Evolutionary conservation across 805 yeast species (phyloP).

Genomic region (Saccharomycopsis fermentans): DNA sequence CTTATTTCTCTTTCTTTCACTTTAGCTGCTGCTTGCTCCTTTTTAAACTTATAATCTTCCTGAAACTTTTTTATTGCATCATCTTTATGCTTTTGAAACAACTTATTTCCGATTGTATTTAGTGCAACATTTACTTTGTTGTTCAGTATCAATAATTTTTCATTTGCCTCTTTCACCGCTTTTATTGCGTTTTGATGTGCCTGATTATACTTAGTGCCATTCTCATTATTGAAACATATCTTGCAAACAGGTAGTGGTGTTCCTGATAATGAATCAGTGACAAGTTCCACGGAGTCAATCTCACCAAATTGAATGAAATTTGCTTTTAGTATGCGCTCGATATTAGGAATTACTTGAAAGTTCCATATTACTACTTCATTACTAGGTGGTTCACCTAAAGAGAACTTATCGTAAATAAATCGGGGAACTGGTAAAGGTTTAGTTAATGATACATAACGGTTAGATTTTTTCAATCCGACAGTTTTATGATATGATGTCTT

Average conservation of each 20-base stretch:
- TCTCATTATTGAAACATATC: constrained; percentile 48
- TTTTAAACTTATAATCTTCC: constrained; percentile 29
- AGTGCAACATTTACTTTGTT: constrained; percentile 42
- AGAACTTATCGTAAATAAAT: constrained; percentile 48
- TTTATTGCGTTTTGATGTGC: constrained; percentile 38
- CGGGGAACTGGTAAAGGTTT: constrained; percentile 32
- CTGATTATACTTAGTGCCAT: constrained; percentile 36
- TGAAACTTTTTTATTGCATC: constrained; percentile 29
- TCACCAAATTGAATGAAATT: constrained; percentile 56
- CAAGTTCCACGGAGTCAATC: constrained; percentile 45
- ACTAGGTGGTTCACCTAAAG: constrained; percentile 67
- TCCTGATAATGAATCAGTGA: constrained; percentile 65
- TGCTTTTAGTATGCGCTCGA: constrained; percentile 34
- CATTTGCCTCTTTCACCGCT: constrained; percentile 34
- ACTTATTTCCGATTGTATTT: constrained; percentile 34
- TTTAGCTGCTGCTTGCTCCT: constrained; percentile 20
- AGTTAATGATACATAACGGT: constrained; percentile 30
- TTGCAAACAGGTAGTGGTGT: constrained; percentile 68
- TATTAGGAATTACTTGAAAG: constrained; percentile 41
- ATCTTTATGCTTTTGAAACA: constrained; percentile 27
- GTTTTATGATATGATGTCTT: constrained; percentile 5
- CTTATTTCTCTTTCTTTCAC: constrained; percentile 5
- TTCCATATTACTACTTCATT: constrained; percentile 63
- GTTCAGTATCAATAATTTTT: constrained; percentile 40
- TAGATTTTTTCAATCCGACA: constrained; percentile 28